Base-by-base conservation (phyloP, 1,284 basidiomycete species). In the Trichosporon sp. region DNA sequence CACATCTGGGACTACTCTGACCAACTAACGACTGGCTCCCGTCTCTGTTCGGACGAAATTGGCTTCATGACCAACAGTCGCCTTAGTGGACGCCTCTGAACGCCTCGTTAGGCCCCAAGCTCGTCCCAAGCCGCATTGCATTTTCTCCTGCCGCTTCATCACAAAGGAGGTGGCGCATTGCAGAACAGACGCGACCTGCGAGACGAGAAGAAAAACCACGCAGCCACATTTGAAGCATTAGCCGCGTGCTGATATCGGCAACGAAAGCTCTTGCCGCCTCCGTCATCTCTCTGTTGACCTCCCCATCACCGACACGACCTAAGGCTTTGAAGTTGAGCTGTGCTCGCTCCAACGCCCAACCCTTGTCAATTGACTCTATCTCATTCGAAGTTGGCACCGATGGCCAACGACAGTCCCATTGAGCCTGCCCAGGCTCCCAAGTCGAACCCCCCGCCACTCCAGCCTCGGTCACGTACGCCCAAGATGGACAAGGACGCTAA, bases 381-480 rank as follows among this genome's bases (percentile, higher is more conserved):
- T 35, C 32, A 35, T 16, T 7, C 31, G 12, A 61, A 32, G 5
- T 31, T 61, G 56, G 56, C 56, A 61, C 56, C 31, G 31, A 61
- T 61, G 56, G 26, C 56, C 31, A 32, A 12, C 56, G 56, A 61
- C 16, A 14, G 12, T 12, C 56, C 26, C 32, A 31, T 32, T 21
- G 56, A 61, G 56, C 56, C 56, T 35, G 56, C 31, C 26, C 56
- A 61, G 19, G 54, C 67, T n/a, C 35, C 70, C 37, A 67, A 67
- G 31, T 46, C 59, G 21, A 63, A 46, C n/a, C 61, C 68, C 2
- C 67, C 65, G 5, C 70, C 69, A 2, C 71, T 73, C 21, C 72
- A 71, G 16, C 72, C 72, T 8, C 73, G 71, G 26, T 70, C 73
- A 1, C 67, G 65, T 7, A 70, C 69, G 12, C 67, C 68, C 31